Base-by-base conservation (phyloP, 257 asterid genomes). In the Handroanthus guayacan region DNA sequence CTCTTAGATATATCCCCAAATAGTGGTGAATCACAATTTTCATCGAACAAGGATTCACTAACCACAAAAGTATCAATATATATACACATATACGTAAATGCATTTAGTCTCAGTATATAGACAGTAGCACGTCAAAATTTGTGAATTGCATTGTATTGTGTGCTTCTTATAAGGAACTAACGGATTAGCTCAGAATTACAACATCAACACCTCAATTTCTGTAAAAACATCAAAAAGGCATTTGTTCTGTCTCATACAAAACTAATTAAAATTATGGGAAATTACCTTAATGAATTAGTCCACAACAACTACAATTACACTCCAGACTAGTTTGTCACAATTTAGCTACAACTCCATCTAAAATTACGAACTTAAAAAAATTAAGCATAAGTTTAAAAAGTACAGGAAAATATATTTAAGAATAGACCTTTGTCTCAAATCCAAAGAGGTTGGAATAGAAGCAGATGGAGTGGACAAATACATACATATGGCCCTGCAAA, bases 401-500 rank as follows among this genome's bases (percentile, higher is more conserved):
- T 9, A 54, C 17, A 11, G 54, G 75, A 37, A 20, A 36, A 74
- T 48, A 25, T 17, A 65, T 79, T 62, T 70, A 63, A 72, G 70
- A 72, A 37, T 81, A 76, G 64, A 93, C 99, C 99, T 91, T 95
- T 51, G 99, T 95, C 91, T 95, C 99, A 84, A 89, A 95, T 71
- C 99, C 98, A 69, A 95, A 93, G 37, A 95, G 85, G 84, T 95
- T 95, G 81, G 99, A 93, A 72, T 95, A 95, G 79, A 95, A 95
- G 97, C 99, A 95, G 79, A 95, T 83, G 69, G 62, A 67, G 87
- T 82, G 96, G 34, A 71, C 97, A 86, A 95, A 95, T 39, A 95
- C 79, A 78, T 95, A 95, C 91, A 95, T 91, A 72, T 95, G 99
- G 80, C 99, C 99, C 99, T 95, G 95, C 86, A 88, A 88, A 80